A percentile compares a stretch with the other conserved stretches of the same genome.
Evolutionary conservation across 2,329 filamentous ascomycete species (phyloP).

Genomic region (Penicillium janthinellum): DNA sequence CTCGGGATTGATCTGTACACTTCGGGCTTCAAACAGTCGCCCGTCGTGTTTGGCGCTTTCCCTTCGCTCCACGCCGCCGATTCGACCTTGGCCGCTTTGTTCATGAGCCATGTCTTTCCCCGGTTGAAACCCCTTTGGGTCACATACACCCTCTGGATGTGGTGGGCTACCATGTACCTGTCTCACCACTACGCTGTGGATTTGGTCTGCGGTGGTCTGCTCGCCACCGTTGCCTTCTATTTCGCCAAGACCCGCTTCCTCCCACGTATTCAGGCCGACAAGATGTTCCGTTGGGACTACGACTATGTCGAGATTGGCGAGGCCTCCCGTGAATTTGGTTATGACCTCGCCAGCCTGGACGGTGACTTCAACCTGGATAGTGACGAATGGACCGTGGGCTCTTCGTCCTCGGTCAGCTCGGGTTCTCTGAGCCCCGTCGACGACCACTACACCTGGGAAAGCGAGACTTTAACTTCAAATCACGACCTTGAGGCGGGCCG

Average conservation of each 20-base stretch:
- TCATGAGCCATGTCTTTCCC: constrained; percentile 92
- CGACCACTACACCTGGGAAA: constrained; percentile 55
- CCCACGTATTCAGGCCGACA: constrained; percentile 78
- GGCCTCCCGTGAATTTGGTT: constrained; percentile 52
- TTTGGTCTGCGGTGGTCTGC: constrained; percentile 78
- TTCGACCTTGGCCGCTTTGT: constrained; percentile 84
- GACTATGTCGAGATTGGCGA: constrained; percentile 89
- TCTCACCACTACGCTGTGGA: constrained; percentile 97
- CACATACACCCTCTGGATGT: constrained; percentile 86
- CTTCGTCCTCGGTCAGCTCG: constrained; percentile 73
- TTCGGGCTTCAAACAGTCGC: constrained; percentile 84
- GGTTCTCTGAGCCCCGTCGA: constrained; percentile 64
- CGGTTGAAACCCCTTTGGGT: constrained; percentile 77
- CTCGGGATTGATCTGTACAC: constrained; percentile 92
- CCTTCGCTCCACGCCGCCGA: constrained; percentile 89
- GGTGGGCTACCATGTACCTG: constrained; percentile 98
- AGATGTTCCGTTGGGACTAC: constrained; percentile 91
- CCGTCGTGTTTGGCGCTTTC: constrained; percentile 92
- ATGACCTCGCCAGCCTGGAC: constrained; percentile 60
- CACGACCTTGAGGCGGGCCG: constrained; percentile 45
- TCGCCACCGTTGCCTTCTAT: constrained; percentile 79
- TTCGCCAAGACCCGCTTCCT: constrained; percentile 78
- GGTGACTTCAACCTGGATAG: constrained; percentile 65
- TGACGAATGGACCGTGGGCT: constrained; percentile 89
- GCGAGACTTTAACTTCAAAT: constrained; percentile 41